Conservation (phyloP, 768 basidiomycete species). For the Xerocomellus amylosporus region DNA sequence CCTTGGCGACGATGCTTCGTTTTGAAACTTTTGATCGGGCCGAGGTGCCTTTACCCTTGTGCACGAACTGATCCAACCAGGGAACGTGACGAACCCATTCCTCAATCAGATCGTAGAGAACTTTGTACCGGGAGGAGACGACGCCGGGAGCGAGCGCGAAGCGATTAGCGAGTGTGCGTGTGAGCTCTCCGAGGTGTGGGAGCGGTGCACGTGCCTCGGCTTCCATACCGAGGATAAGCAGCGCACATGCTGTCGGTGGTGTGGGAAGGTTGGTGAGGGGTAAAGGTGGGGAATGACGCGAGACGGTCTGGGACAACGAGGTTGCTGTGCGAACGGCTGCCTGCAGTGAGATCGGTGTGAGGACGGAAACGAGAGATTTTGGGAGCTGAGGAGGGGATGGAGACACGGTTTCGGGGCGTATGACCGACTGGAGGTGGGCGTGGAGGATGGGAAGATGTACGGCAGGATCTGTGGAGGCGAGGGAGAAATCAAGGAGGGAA, state of each 20-base stretch:
- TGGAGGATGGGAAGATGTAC: constrained; percentile 58
- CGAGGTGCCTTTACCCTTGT: constrained; percentile 33
- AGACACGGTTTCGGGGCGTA: constrained; percentile 32
- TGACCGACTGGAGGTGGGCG: constrained; percentile 44
- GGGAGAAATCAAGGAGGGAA: constrained; percentile 50
- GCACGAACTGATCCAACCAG: constrained; percentile 63
- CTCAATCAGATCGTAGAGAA: constrained; percentile 57
- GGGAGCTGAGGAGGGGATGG: constrained; percentile 30
- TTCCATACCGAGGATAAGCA: constrained; percentile 70
- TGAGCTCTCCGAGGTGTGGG: constrained; percentile 53
- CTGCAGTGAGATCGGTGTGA: constrained; percentile 40
- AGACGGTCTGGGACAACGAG: constrained; percentile 43
- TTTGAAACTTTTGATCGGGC: constrained; percentile 62
- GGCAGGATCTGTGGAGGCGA: constrained; percentile 55
- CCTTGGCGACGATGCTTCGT: constrained; percentile 62
- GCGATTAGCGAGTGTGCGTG: constrained; percentile 52
- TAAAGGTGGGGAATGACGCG: constrained; percentile 38
- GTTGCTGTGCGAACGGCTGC: constrained; percentile 42
- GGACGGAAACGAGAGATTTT: constrained; percentile 34
- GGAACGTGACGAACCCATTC: constrained; percentile 63
- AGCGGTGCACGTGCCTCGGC: constrained; percentile 54
- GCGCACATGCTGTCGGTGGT: constrained; percentile 59
- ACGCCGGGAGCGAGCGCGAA: constrained; percentile 49
- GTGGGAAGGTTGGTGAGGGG: constrained; percentile 41
- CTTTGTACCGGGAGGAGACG: constrained; percentile 69